Evolutionary conservation across 495 filamentous ascomycete genomes (phyloP), one percentile per base, ranked within the genome.

Genomic region (Alectoria sarmentosa): DNA sequence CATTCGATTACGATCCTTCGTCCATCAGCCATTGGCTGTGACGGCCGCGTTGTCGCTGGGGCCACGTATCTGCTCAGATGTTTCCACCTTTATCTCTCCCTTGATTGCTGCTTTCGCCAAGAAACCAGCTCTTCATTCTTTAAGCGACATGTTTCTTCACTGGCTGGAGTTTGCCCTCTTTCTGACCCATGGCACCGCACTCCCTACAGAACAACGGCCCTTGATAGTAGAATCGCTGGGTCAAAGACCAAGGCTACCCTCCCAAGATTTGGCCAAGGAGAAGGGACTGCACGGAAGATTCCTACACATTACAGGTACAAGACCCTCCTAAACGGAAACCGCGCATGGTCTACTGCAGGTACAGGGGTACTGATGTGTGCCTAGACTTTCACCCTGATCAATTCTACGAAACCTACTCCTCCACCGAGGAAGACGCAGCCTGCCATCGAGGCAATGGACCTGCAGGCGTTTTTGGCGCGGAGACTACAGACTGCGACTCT

Each of bases 321-420:
- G 62, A 32, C 57, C 11, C 42, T n/a, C 30, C 37, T 34, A n/a
- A 48, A 23, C 26, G 48, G 10, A 38, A 30, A 46, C 62, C 5
- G 62, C 52, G 39, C 19, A 19, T 11, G 28, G 36, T 17, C 19
- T 14, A 30, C 62, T 21, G 14, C 49, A 54, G 49, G 49, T 30
- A 54, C 13, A 21, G 28, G 49, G 48, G 9, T 32, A 41, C 64
- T 55, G n/a, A 65, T 44, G n/a, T 28, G 21, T 34, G 46, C 64
- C 67, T 54, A 96, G 94, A 98, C 76, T 76, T 97, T 65, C 94
- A 98, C 71, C 90, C 91, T 61, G 94, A 98, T 73, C 81, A 80
- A 21, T 88, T 88, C 76, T 98, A 97, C 78, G 84, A 89, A 71
- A 71, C 80, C 26, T 87, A 91, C 74, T 82, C 90, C 15, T 89